Conservation (phyloP, 2,329 filamentous ascomycete genomes). For the Sporothrix humicola region DNA sequence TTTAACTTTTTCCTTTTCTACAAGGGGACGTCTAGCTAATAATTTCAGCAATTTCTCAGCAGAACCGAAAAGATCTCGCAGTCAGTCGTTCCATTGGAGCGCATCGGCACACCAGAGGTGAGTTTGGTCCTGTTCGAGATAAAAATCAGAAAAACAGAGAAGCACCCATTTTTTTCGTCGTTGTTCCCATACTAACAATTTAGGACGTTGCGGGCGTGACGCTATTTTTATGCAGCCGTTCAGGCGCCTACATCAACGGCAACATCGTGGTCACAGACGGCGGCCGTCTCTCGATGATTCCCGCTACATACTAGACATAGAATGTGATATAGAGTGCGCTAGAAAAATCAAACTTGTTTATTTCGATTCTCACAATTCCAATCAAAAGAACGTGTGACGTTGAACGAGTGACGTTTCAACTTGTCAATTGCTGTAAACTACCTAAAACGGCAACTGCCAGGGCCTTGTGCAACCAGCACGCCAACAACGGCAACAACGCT, state of each 20-base stretch:
- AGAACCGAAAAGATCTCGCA: not conserved
- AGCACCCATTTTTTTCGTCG: not conserved
- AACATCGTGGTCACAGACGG: slow-evolving; percentile 23
- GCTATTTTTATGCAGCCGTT: slow-evolving; percentile 22
- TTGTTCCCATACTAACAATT: not conserved
- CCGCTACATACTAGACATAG: slow-evolving; percentile 5
- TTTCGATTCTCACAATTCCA: too few relatives aligned
- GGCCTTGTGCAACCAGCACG: too few relatives aligned
- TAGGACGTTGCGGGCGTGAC: slow-evolving; percentile 19
- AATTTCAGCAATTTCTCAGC: slow-evolving; percentile 3
- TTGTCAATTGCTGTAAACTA: not conserved
- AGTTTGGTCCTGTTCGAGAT: not conserved
- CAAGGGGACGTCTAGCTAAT: not conserved
- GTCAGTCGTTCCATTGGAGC: slow-evolving; percentile 1
- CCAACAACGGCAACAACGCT: not conserved
- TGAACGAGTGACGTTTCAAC: not conserved
- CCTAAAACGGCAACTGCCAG: not conserved
- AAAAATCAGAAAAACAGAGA: not conserved
- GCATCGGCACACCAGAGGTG: slow-evolving; percentile 12
- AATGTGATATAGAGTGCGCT: not conserved
- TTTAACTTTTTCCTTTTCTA: too few relatives aligned
- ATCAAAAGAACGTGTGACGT: not conserved
- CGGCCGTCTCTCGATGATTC: slow-evolving; percentile 15
- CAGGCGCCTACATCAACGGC: slow-evolving; percentile 25
- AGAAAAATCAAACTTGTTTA: not conserved